Evolutionary conservation across 805 yeast species (phyloP), one percentile per base, ranked within the genome.

Genomic region (Starmera pachycereana): DNA sequence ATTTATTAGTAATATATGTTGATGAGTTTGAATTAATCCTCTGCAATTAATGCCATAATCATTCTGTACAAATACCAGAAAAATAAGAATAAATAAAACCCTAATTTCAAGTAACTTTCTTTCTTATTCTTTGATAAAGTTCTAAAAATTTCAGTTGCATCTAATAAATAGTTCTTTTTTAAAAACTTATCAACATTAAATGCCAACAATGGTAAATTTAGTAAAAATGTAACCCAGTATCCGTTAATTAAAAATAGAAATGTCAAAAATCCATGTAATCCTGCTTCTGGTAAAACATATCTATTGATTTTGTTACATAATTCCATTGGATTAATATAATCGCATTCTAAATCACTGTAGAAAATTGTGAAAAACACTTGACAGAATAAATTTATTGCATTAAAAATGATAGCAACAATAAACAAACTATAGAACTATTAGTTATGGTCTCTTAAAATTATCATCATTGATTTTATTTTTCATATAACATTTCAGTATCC

Each of bases 71-170:
- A 75, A 72, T 88, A 90, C 72, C 75, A 88, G 81, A 92, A 90
- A 76, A 92, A 92, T 82, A 90, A 69, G 56, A 86, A 63, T 54
- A 90, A 72, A 61, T 87, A 90, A 76, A 86, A 88, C 10, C 92
- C 96, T 52, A 92, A 74, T 63, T 90, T 90, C 61, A 85, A 65
- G 59, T 89, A 88, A 44, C 87, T 74, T 66, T 89, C 97, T 62
- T 82, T 83, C 76, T 92, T 90, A 69, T 89, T 95, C 58, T 82
- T 85, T 53, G 86, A 75, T 57, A 90, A 74, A 33, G 97, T 89
- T 69, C 97, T 78, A 68, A 92, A 92, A 55, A 90, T 92, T 63
- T 90, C 97, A 35, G 98, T 90, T 43, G 97, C 97, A 62, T 92
- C 98, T 61, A 89, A 77, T 47, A 85, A 68, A 60, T 90, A 89